Percentiles rank a stretch among this genome's conserved stretches.
phyloP scores from a whole-genome alignment of 2,329 filamentous ascomycete species.

The Fusarium sp. region DNA sequence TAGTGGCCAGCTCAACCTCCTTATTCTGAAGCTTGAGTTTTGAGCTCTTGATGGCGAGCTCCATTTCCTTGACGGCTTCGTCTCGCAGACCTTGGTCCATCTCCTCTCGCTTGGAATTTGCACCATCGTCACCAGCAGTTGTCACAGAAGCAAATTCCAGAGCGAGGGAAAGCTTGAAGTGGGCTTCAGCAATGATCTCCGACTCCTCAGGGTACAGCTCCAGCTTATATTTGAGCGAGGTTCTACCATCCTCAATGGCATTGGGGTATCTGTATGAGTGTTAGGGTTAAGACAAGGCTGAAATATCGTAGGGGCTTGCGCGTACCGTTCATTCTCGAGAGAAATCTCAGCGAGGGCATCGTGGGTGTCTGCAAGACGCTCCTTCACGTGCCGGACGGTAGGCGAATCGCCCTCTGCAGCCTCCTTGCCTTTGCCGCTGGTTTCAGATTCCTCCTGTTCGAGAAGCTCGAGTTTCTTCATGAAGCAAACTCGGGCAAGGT shows the following conservation, averaged over 20 bases:
- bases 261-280: slow-evolving; percentile 72
- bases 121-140: slow-evolving; percentile 62
- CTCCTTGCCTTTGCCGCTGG: slow-evolving; percentile 58
- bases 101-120: slow-evolving; percentile 58
- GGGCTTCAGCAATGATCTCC: slow-evolving; percentile 89
- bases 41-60: slow-evolving; percentile 79
- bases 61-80: slow-evolving; percentile 77
- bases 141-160: slow-evolving; percentile 92
- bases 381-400: slow-evolving; percentile 73
- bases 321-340: slow-evolving; percentile 89
- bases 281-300: slow-evolving; percentile 2
- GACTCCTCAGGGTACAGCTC: slow-evolving; percentile 83
- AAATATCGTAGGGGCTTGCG: neutral
- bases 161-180: slow-evolving; percentile 95
- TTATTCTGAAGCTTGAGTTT: slow-evolving; percentile 77
- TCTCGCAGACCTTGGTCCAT: slow-evolving; percentile 77
- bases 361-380: slow-evolving; percentile 91
- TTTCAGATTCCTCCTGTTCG: slow-evolving; percentile 48
- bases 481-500: slow-evolving; percentile 78
- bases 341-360: slow-evolving; percentile 95
- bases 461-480: slow-evolving; percentile 63
- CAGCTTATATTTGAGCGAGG: slow-evolving; percentile 81
- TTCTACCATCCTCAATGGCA: slow-evolving; percentile 85
- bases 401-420: slow-evolving; percentile 55
- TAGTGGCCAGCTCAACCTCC: slow-evolving; percentile 72